Percentiles rank a stretch among this genome's conserved stretches.
Evolutionary conservation across 2,329 filamentous ascomycete species (phyloP).

Genomic region (Fusarium veterinarium): DNA sequence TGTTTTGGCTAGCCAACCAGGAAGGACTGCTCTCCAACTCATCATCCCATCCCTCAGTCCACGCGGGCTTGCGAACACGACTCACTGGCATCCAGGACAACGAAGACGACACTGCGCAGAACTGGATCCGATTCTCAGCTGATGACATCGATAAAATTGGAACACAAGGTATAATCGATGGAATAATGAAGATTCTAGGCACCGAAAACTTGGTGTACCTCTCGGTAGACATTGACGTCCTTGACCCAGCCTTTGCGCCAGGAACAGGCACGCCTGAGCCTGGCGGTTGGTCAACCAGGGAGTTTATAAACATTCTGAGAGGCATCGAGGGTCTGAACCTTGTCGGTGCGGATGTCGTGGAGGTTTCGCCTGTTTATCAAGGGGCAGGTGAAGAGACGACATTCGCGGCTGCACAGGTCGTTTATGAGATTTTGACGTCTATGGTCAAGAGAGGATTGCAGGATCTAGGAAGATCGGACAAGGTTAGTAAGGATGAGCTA

Average conservation of each 20-base stretch:
- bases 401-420: slow-evolving; percentile 84
- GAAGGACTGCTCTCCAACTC: slow-evolving; percentile 81
- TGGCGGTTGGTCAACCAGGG: slow-evolving; percentile 89
- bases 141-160: slow-evolving; percentile 91
- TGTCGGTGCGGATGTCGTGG: slow-evolving; percentile 90
- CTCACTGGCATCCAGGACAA: slow-evolving; percentile 76
- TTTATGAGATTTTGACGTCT: slow-evolving; percentile 83
- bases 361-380: slow-evolving; percentile 86
- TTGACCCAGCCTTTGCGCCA: slow-evolving; percentile 76
- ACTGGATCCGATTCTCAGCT: slow-evolving; percentile 80
- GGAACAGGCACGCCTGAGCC: slow-evolving; percentile 91
- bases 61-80: slow-evolving; percentile 84
- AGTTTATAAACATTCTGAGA: slow-evolving; percentile 84
- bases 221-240: slow-evolving; percentile 83
- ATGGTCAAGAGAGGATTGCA: slow-evolving; percentile 68
- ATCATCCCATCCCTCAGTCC: slow-evolving; percentile 77
- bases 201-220: slow-evolving; percentile 85
- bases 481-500: slow-evolving; percentile 51
- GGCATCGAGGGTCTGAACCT: slow-evolving; percentile 86
- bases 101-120: slow-evolving; percentile 77
- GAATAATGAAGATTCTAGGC: slow-evolving; percentile 78
- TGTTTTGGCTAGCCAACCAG: slow-evolving; percentile 89
- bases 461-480: slow-evolving; percentile 50
- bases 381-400: slow-evolving; percentile 82
- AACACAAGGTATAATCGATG: slow-evolving; percentile 73